These are phyloP conservation scores for Phytophthora pluvialis DNA, from an alignment of 352 stramenopile genomes.

Conservation along the genomic window DNA sequence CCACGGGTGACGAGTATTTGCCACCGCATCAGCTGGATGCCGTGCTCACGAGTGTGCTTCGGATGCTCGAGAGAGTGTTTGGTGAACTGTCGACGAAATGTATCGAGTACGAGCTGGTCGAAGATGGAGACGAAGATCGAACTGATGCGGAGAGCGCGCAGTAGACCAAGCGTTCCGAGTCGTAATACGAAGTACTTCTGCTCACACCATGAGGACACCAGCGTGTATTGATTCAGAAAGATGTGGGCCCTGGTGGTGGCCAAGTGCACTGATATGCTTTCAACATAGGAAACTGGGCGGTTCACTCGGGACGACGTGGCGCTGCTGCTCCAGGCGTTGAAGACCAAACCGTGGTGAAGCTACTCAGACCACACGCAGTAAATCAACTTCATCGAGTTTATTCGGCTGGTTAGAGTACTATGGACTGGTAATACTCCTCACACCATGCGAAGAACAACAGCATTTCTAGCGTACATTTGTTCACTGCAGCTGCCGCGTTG, in stretches of 20 bases:
- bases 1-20: constrained; percentile 74
- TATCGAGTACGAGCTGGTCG: constrained; percentile 58
- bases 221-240: too few relatives aligned
- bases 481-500: constrained; percentile 11
- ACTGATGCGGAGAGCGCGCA: background rate
- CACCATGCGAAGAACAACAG: constrained; percentile 67
- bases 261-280: too few relatives aligned
- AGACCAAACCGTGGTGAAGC: too few relatives aligned
- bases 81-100: constrained; percentile 40
- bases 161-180: too few relatives aligned
- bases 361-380: background rate
- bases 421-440: constrained; percentile 53
- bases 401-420: constrained; percentile 39
- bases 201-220: too few relatives aligned
- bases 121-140: constrained; percentile 13
- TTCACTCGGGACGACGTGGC: too few relatives aligned
- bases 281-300: too few relatives aligned
- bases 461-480: constrained; percentile 49
- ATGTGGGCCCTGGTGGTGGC: too few relatives aligned
- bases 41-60: constrained; percentile 55
- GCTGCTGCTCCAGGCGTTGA: too few relatives aligned
- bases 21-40: constrained; percentile 63
- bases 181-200: background rate
- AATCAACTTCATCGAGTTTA: constrained; percentile 1
- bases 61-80: constrained; percentile 51